Evolutionary conservation across 305 asterid genomes (phyloP).

Genomic region (Fraxinus greggii): DNA sequence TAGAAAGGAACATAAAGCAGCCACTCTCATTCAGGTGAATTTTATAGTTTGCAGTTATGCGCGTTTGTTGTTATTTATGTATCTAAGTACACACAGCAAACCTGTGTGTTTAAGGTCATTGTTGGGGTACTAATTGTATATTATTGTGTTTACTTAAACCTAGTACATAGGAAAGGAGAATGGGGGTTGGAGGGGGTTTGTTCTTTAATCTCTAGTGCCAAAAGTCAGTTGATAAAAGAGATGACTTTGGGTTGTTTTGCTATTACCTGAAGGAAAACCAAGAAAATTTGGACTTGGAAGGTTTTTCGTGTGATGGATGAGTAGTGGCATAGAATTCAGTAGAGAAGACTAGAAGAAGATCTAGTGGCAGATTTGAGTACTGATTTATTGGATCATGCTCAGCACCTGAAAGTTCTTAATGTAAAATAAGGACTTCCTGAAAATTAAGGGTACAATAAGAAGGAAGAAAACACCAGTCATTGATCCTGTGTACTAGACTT

Average conservation of each 20-base stretch:
- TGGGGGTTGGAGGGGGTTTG: neutral
- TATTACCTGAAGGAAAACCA: neutral
- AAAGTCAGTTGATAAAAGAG: neutral
- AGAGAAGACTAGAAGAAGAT: neutral
- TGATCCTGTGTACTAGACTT: neutral
- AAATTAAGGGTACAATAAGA: neutral
- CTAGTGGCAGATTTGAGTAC: neutral
- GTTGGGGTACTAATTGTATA: conserved; percentile 4
- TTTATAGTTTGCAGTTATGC: conserved; percentile 21
- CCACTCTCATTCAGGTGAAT: conserved; percentile 77
- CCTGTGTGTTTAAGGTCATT: conserved; percentile 13
- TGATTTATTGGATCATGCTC: neutral
- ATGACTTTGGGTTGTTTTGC: neutral
- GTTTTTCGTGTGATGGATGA: neutral
- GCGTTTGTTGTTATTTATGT: conserved; percentile 10
- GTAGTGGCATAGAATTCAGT: neutral
- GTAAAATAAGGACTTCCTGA: neutral
- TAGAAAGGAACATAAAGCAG: conserved; percentile 71
- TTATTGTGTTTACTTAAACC: neutral
- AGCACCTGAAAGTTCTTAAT: neutral
- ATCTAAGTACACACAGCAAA: neutral
- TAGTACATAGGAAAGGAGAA: neutral
- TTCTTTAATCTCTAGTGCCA: conserved; percentile 8
- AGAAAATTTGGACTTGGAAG: neutral
- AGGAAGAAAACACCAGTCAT: neutral